A percentile compares a stretch with the other conserved stretches of the same genome.
Evolutionary conservation across 208 protist species (phyloP).

Genomic region (Spongospora subterranea): DNA sequence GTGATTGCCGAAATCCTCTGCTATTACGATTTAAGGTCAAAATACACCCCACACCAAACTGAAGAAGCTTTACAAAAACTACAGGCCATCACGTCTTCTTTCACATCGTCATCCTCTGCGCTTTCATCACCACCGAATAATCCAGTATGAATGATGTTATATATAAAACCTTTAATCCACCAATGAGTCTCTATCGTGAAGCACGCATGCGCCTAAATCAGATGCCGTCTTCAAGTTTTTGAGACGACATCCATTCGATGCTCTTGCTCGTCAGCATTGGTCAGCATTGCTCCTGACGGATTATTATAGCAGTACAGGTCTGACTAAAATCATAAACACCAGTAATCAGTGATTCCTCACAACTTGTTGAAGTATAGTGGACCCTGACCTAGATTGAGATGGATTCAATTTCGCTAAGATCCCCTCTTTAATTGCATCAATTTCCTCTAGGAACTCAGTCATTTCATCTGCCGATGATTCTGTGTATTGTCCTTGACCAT

Average conservation of each 20-base stretch:
- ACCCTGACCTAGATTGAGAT: background rate
- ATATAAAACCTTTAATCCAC: background rate
- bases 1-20: conserved; percentile 44
- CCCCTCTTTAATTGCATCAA: background rate
- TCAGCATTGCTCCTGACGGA: too few relatives aligned
- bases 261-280: too few relatives aligned
- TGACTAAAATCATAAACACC: too few relatives aligned
- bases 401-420: background rate
- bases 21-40: background rate
- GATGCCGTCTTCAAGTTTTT: too few relatives aligned
- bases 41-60: conserved; percentile 20
- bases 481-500: background rate
- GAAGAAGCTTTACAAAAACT: conserved; percentile 43
- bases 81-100: background rate
- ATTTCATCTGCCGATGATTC: conserved; percentile 8
- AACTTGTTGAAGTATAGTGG: too few relatives aligned
- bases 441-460: background rate
- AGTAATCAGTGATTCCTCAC: too few relatives aligned
- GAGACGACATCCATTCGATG: too few relatives aligned
- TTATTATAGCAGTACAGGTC: too few relatives aligned
- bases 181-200: background rate
- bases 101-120: background rate
- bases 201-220: background rate
- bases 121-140: background rate
- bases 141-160: background rate